Base-by-base conservation (phyloP, 192 early-diverging fungal species). In the Coemansia javaensis region DNA sequence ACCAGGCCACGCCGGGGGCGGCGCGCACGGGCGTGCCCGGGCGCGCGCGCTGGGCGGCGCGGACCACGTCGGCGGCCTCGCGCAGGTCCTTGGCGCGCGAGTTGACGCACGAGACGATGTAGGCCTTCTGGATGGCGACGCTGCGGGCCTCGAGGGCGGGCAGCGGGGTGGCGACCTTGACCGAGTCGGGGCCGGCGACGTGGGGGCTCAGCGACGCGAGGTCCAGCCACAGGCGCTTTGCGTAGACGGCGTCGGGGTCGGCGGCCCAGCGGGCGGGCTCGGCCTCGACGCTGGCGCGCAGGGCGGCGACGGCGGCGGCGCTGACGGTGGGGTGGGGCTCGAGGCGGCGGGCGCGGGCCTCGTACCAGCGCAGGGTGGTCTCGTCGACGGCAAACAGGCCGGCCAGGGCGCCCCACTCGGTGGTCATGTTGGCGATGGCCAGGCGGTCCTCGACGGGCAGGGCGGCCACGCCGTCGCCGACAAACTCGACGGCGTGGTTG, bases 381-480 rank as follows among this genome's bases (percentile, higher is more conserved):
- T 85, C 78, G 73, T 99, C 94, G 15, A 94, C 90, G 3, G 91
- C 88, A 65, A 99, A 99, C 7, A 99, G 81, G 30, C 96, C 96
- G 34, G 93, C 96, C 17, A 99, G 79, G 7, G 93, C 92, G 61
- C 96, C 96, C 96, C 96, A 99, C 66, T 99, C 96, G 25, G 96
- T 99, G 5, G 96, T 99, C 96, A 99, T 97, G 75, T 99, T 99
- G 55, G 94, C 84, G 51, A 99, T 91, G 36, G 96, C 91, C 45
- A 99, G 77, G 9, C 94, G 84, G 42, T 95, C 93, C 57, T 94
- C 91, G 10, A 98, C 77, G 0, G 80, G 75, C 45, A 99, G 63
- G 12, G 59, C 53, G 20, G 58, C 53, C 10, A 88, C 75, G 25
- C 77, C 79, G 20, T 60, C 68, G 36, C 93, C 93, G 32, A 80